Evolutionary conservation across 2,329 filamentous ascomycete genomes (phyloP).

Genomic region (Pseudocercospora macadamiae): DNA sequence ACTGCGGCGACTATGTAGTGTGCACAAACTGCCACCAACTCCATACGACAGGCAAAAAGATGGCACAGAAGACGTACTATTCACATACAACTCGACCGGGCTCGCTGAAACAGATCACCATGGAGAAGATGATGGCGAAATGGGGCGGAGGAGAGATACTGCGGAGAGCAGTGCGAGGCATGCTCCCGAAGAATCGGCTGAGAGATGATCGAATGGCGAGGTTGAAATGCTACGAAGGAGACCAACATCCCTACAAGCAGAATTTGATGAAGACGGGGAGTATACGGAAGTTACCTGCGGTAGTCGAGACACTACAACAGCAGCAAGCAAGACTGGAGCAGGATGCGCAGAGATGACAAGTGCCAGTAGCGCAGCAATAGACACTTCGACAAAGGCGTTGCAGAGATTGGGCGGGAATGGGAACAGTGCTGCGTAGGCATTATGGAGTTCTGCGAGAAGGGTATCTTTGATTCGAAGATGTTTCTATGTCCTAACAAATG

Average conservation of each 20-base stretch:
- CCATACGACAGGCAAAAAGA: constrained; percentile 88
- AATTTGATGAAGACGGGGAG: constrained; percentile 70
- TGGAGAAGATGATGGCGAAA: constrained; percentile 94
- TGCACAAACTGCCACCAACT: constrained; percentile 79
- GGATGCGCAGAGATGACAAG: neutral
- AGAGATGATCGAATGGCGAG: constrained; percentile 83
- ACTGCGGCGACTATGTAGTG: constrained; percentile 99
- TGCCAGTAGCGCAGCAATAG: too few relatives aligned
- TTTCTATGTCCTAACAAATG: neutral
- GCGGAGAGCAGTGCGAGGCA: constrained; percentile 88
- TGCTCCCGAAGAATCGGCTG: constrained; percentile 96
- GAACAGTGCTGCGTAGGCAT: too few relatives aligned
- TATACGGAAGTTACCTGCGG: constrained; percentile 35
- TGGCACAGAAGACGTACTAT: constrained; percentile 93
- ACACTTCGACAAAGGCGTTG: too few relatives aligned
- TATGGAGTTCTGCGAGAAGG: neutral
- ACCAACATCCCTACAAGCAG: constrained; percentile 84
- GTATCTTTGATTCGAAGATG: neutral
- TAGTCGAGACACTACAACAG: constrained; percentile 41
- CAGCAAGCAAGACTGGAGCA: constrained; percentile 3
- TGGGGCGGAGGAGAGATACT: constrained; percentile 91
- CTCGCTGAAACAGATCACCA: constrained; percentile 81
- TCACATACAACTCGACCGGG: constrained; percentile 90
- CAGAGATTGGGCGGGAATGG: too few relatives aligned
- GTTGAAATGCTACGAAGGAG: constrained; percentile 93